These are phyloP conservation scores for Camellia granthamiana DNA, from an alignment of 148 eudicot species.

Conservation along the genomic window DNA sequence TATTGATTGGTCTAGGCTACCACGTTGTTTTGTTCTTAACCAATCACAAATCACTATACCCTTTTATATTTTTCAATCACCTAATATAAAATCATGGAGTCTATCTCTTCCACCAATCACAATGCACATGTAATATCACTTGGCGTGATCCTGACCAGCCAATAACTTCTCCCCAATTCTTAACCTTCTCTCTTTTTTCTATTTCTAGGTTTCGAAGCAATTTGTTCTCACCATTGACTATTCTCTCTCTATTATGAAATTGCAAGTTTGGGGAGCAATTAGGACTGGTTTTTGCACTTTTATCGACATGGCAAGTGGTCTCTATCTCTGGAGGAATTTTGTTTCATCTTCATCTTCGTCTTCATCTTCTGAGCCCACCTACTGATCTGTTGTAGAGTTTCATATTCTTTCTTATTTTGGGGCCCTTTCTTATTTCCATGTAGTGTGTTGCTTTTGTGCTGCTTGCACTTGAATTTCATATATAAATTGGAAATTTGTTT, in stretches of 20 bases:
- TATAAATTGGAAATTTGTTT: neutral
- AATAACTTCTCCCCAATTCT: no score
- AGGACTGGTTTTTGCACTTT: constrained; percentile 49
- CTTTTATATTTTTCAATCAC: no score
- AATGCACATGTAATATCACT: no score
- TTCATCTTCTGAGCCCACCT: constrained; percentile 16
- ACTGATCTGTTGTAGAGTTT: constrained; percentile 9
- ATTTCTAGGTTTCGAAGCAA: constrained; percentile 5
- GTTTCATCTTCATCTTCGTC: constrained; percentile 24
- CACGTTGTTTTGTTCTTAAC: no score
- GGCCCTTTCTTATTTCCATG: neutral
- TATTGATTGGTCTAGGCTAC: no score
- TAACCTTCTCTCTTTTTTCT: neutral
- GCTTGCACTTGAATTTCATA: constrained; percentile 2
- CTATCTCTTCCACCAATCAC: no score
- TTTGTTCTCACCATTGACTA: neutral
- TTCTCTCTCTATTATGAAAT: neutral
- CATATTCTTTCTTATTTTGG: neutral
- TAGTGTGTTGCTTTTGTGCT: neutral
- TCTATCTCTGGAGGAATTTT: constrained; percentile 67
- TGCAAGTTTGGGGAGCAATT: constrained; percentile 33
- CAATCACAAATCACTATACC: no score
- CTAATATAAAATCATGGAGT: no score
- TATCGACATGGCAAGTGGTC: constrained; percentile 74
- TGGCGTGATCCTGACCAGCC: no score